These are phyloP conservation scores for Aspergillus bertholletiae DNA, from an alignment of 495 filamentous ascomycete species.

Conservation along the genomic window DNA sequence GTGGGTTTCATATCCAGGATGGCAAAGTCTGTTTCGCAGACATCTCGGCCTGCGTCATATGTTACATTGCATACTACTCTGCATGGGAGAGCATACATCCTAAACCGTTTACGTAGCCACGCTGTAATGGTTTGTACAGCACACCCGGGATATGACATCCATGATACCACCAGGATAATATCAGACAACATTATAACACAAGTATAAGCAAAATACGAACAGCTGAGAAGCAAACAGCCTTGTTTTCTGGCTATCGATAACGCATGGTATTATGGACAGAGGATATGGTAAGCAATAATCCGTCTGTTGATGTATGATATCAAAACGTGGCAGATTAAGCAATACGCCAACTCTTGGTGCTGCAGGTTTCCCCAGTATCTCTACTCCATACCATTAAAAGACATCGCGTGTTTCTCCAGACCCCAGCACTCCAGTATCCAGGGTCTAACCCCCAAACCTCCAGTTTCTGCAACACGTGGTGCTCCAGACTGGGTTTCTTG, in stretches of 20 bases:
- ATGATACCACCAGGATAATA: no score
- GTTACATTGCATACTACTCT: not conserved
- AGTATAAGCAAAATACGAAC: no score
- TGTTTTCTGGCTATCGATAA: no score
- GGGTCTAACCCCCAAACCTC: not conserved
- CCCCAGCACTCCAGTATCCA: not conserved
- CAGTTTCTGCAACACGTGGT: not conserved
- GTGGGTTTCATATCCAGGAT: not conserved
- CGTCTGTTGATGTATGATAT: no score
- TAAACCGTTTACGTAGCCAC: no score
- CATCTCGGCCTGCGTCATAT: not conserved
- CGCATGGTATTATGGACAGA: not conserved
- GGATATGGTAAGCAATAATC: no score
- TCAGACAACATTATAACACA: not conserved
- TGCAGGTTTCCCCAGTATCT: not conserved
- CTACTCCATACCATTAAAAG: not conserved
- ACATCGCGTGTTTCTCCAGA: not conserved
- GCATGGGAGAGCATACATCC: not conserved
- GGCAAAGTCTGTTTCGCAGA: not conserved
- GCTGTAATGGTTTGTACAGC: no score
- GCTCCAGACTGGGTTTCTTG: not conserved
- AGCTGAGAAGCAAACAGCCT: no score
- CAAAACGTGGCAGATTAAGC: not conserved
- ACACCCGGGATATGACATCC: not conserved
- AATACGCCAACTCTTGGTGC: not conserved